Percentiles rank a stretch among this genome's conserved stretches.
Conservation (phyloP, 495 filamentous ascomycete genomes). For the Pseudomonodictys pantanalensis region DNA sequence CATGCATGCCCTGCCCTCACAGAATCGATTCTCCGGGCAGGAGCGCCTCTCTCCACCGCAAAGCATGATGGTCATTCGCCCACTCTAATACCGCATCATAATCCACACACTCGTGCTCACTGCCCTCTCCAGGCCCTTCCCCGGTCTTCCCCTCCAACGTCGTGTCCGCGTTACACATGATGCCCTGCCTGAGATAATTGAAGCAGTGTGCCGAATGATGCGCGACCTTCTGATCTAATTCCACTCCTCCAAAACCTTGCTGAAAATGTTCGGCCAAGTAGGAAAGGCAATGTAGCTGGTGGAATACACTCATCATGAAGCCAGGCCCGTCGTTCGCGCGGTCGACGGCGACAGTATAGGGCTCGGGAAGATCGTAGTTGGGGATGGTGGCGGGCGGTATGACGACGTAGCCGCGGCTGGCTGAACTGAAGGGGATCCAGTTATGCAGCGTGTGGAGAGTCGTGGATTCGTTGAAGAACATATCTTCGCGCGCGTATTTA, state of each 20-base stretch:
- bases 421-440: conserved; percentile 47
- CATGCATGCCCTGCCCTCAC: too few relatives aligned
- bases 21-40: conserved; percentile 14
- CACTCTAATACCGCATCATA: conserved; percentile 22
- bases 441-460: conserved; percentile 47
- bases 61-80: conserved; percentile 22
- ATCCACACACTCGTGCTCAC: conserved; percentile 23
- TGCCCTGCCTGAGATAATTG: conserved; percentile 49
- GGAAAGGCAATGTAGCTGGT: conserved; percentile 54
- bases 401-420: conserved; percentile 46
- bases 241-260: conserved; percentile 41
- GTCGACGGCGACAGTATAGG: conserved; percentile 37
- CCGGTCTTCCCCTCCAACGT: conserved; percentile 45
- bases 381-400: conserved; percentile 29
- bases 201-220: conserved; percentile 52
- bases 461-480: conserved; percentile 44
- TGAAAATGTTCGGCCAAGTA: conserved; percentile 47
- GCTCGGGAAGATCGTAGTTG: conserved; percentile 41
- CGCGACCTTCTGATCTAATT: conserved; percentile 40
- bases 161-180: conserved; percentile 49
- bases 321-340: conserved; percentile 42
- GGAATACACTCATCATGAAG: conserved; percentile 53
- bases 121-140: conserved; percentile 20
- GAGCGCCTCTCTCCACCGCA: conserved; percentile 11
- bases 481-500: conserved; percentile 45